phyloP scores from a whole-genome alignment of 768 basidiomycete genomes.

The Mycena latifolia region DNA sequence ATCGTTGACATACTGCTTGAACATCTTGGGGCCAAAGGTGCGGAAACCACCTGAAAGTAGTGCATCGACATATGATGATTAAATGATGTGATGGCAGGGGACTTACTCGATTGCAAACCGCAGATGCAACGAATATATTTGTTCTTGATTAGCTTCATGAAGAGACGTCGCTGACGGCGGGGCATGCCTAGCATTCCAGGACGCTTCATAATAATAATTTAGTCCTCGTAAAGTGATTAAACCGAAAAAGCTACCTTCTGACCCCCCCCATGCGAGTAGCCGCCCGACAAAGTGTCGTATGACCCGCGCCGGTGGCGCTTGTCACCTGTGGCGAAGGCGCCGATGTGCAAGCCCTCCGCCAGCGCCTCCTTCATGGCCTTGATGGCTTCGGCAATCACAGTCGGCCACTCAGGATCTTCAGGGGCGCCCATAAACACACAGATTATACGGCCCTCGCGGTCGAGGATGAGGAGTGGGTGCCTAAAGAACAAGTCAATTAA shows the following conservation, averaged over 20 bases:
- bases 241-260: constrained; percentile 23
- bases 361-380: constrained; percentile 10
- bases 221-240: background rate
- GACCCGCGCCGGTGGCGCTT: constrained; percentile 37
- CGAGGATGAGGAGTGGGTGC: background rate
- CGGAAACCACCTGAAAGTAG: constrained; percentile 30
- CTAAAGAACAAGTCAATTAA: no score
- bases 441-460: constrained; percentile 20
- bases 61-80: no score
- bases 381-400: constrained; percentile 7
- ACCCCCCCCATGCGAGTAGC: constrained; percentile 46
- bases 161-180: background rate
- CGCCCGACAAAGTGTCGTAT: constrained; percentile 35
- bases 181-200: background rate
- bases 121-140: background rate
- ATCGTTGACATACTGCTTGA: constrained; percentile 28
- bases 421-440: constrained; percentile 29
- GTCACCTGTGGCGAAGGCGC: constrained; percentile 14
- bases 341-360: background rate
- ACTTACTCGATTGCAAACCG: constrained; percentile 36
- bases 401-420: constrained; percentile 25
- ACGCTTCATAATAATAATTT: background rate
- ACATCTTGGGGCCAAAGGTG: constrained; percentile 40
- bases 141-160: background rate
- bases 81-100: background rate